phyloP scores from a whole-genome alignment of 1,139 yeast genomes.

The Blastobotrys buckinghamii region DNA sequence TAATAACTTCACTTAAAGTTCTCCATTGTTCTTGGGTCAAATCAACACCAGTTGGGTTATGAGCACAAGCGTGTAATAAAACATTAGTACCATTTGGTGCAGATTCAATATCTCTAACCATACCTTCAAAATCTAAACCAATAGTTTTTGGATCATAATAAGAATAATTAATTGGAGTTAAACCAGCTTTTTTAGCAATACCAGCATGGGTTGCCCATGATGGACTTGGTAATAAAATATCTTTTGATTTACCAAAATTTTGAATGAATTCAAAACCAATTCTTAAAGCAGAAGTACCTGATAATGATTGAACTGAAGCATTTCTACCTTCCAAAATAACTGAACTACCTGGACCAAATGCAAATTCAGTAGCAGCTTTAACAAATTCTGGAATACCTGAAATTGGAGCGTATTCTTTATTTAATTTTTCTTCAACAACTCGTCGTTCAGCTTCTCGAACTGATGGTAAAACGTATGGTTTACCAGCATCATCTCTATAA shows the following conservation, averaged over 20 bases:
- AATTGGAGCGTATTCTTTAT: constrained; percentile 90
- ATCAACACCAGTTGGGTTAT: constrained; percentile 97
- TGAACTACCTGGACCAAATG: constrained; percentile 39
- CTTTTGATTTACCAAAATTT: constrained; percentile 41
- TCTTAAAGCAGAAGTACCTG: constrained; percentile 72
- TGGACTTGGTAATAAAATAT: constrained; percentile 57
- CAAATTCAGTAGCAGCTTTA: constrained; percentile 64
- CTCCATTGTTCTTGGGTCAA: constrained; percentile 85
- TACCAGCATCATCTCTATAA: constrained; percentile 85
- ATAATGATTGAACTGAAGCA: constrained; percentile 60
- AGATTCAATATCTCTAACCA: constrained; percentile 52
- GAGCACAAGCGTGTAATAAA: constrained; percentile 92
- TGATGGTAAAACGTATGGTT: constrained; percentile 91
- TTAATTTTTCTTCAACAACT: constrained; percentile 41
- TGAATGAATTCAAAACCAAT: constrained; percentile 58
- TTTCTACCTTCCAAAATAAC: constrained; percentile 42
- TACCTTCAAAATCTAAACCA: constrained; percentile 62
- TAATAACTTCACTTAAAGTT: constrained; percentile 55
- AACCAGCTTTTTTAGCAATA: constrained; percentile 44
- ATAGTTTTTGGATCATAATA: constrained; percentile 64
- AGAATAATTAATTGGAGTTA: constrained; percentile 47
- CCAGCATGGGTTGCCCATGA: constrained; percentile 70
- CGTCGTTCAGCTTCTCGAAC: constrained; percentile 53
- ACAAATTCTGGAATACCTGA: constrained; percentile 76
- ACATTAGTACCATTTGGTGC: constrained; percentile 81